Conservation (phyloP, 2,329 filamentous ascomycete genomes). For the Phaeomoniella chlamydospora region DNA sequence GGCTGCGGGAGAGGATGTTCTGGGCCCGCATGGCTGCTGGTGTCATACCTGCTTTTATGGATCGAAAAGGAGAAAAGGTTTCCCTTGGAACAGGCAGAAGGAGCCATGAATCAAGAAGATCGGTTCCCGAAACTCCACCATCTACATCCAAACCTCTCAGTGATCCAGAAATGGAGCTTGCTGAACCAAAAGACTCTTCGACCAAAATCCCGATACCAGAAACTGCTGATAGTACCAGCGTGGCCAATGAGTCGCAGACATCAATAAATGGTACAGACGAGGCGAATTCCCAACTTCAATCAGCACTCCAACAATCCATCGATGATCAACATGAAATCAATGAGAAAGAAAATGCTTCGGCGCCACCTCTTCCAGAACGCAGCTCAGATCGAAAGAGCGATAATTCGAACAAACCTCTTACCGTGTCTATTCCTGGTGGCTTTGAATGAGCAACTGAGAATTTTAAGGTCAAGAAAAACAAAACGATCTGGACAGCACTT, state of each 20-base stretch:
- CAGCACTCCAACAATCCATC: neutral
- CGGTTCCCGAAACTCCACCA: neutral
- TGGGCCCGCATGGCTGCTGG: constrained; percentile 89
- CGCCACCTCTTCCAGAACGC: neutral
- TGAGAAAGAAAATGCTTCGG: neutral
- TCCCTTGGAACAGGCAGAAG: constrained; percentile 2
- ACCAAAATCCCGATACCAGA: neutral
- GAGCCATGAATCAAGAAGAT: neutral
- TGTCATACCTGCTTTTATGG: constrained; percentile 53
- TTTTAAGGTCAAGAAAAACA: too few relatives aligned
- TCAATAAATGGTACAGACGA: neutral
- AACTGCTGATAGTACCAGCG: neutral
- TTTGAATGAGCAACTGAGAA: constrained; percentile 1
- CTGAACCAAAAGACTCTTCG: neutral
- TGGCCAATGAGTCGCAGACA: neutral
- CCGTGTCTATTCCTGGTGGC: constrained; percentile 1
- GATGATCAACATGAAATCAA: neutral
- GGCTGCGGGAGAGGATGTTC: constrained; percentile 87
- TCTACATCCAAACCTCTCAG: neutral
- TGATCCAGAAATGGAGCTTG: neutral
- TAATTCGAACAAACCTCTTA: neutral
- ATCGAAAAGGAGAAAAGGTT: constrained; percentile 14
- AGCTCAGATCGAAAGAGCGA: neutral
- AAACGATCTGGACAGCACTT: too few relatives aligned
- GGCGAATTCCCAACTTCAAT: neutral